These are phyloP conservation scores for Hymenoscyphus repandus DNA, from an alignment of 2,329 filamentous ascomycete genomes.

Conservation along the genomic window DNA sequence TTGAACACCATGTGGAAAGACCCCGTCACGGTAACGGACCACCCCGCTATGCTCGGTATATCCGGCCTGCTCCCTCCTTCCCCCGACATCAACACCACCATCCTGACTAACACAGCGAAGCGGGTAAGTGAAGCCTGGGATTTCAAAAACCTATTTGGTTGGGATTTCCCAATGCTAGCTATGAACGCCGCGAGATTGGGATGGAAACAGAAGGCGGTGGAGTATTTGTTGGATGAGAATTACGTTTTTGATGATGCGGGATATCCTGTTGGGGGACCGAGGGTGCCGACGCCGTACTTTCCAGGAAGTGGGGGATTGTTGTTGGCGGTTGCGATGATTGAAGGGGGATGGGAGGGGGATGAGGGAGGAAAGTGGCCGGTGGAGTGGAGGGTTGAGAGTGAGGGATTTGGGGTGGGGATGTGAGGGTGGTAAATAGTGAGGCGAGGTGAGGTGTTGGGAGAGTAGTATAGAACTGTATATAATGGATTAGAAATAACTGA, in stretches of 20 bases:
- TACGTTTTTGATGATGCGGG: constrained; percentile 53
- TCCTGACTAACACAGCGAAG: constrained; percentile 34
- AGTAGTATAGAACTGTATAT: too few species aligned
- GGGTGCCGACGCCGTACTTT: constrained; percentile 54
- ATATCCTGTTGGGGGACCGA: constrained; percentile 46
- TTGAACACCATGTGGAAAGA: constrained; percentile 42
- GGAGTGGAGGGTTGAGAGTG: constrained; percentile 42
- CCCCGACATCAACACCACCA: constrained; percentile 33
- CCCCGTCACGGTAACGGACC: constrained; percentile 35
- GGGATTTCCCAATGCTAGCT: constrained; percentile 42
- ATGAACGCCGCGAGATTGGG: constrained; percentile 41
- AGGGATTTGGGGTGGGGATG: constrained; percentile 38
- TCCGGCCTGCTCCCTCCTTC: constrained; percentile 40
- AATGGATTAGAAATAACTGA: too few species aligned
- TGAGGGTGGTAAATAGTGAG: background rate
- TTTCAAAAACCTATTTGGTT: constrained; percentile 39
- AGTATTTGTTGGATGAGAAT: constrained; percentile 41
- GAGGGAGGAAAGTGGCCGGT: constrained; percentile 43
- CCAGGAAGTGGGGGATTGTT: constrained; percentile 45
- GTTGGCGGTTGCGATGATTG: constrained; percentile 51
- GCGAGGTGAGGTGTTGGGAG: background rate
- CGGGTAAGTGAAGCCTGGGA: constrained; percentile 38
- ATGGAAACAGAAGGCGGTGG: constrained; percentile 37
- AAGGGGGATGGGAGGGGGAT: constrained; percentile 49
- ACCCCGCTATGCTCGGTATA: constrained; percentile 41